Base-by-base conservation (phyloP, 2,329 filamentous ascomycete genomes). In the Ophiostoma perfectum region DNA sequence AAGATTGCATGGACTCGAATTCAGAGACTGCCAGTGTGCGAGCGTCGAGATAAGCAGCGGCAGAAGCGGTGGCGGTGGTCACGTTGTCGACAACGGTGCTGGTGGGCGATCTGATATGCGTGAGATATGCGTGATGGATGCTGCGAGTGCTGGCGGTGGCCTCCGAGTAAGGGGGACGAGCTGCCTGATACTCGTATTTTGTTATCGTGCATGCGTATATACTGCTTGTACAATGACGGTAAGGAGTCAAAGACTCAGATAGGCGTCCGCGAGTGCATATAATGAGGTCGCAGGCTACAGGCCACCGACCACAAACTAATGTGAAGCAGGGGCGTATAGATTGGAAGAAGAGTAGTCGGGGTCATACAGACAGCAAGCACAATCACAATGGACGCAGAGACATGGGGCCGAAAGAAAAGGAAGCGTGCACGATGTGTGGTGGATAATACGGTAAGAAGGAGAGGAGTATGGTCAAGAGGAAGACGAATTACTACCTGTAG, bases 61-160 rank as follows among this genome's bases (percentile, higher is more conserved):
- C 27, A 27, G 27, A 27, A 2, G 27, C 27, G 27, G 27, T 27
- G 27, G 27, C 27, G 27, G 27, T 27, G 27, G 27, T 12, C 55
- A 27, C 38, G 55, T 60, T 9, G 27, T 38, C 38, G 55, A 60
- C 55, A 11, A 18, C 14, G 55, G 27, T 18, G 55, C 27, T 27
- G 27, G 27, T 38, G 27, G 55, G 11, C 55, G 55, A 60, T 60
- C 55, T 18, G 55, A 64, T 18, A 16, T n/a, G 55, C 36, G 65
- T 27, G 62, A 58, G 55, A 64, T 18, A 16, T n/a, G 55, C 36
- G 65, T 27, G 62, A 58, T 58, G 44, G 60, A 27, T 60, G 27
- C 12, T 18, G 36, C 9, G 36, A 8, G 42, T 44, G n/a, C n/a
- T n/a, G 42, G 55, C 27, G 38, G 27, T 27, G 27, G 27, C 27